These are phyloP conservation scores for Kazachstania sp. DNA, from an alignment of 1,139 yeast species.

Conservation along the genomic window DNA sequence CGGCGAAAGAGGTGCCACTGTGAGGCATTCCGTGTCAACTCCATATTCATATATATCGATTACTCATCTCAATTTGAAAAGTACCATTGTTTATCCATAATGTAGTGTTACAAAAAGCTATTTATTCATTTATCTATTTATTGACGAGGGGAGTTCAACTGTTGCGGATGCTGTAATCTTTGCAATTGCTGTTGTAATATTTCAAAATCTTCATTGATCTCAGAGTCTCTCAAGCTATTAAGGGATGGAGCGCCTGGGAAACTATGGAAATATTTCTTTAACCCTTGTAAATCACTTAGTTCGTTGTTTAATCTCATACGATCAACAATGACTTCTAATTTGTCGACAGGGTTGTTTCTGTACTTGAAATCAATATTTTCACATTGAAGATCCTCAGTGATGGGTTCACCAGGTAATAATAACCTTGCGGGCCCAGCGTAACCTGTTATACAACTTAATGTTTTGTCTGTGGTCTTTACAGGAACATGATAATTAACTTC, in stretches of 20 bases:
- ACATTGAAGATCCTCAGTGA: conserved; percentile 28
- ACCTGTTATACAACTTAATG: conserved; percentile 32
- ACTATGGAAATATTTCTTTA: conserved; percentile 40
- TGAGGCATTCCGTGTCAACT: no score
- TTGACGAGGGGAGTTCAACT: neutral
- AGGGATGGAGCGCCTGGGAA: conserved; percentile 60
- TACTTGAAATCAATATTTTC: conserved; percentile 30
- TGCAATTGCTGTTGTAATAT: conserved; percentile 1
- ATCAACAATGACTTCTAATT: conserved; percentile 33
- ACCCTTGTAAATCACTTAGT: conserved; percentile 48
- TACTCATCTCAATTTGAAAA: no score
- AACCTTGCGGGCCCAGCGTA: conserved; percentile 31
- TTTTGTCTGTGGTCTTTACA: conserved; percentile 27
- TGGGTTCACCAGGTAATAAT: conserved; percentile 26
- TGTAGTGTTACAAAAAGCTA: neutral
- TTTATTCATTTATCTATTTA: neutral
- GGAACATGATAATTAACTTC: conserved; percentile 34
- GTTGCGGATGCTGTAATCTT: neutral
- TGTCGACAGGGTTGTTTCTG: conserved; percentile 32
- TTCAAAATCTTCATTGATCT: conserved; percentile 45
- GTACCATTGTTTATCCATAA: no score
- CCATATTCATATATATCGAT: no score
- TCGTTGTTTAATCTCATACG: conserved; percentile 40
- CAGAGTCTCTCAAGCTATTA: conserved; percentile 50
- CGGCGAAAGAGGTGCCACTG: no score